Percentiles rank a stretch among this genome's conserved stretches.
Conservation (phyloP, 2,329 filamentous ascomycete species). For the Aspergillus luchuensis region DNA sequence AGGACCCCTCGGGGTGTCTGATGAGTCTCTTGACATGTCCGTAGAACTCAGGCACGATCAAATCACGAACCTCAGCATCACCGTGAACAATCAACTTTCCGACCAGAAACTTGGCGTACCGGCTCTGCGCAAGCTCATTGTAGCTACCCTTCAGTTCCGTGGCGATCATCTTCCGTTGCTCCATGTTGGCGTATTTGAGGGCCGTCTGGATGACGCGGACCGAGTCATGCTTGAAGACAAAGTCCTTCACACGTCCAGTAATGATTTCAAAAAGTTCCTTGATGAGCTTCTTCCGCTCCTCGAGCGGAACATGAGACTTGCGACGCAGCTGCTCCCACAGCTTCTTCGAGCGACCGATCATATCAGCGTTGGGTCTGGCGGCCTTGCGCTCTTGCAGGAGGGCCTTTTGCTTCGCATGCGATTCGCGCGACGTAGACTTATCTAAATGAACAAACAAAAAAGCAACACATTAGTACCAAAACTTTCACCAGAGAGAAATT, state of each 20-base stretch:
- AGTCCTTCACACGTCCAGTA: slow-evolving; percentile 87
- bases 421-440: slow-evolving; percentile 75
- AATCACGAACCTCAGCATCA: slow-evolving; percentile 79
- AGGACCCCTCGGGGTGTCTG: slow-evolving; percentile 92
- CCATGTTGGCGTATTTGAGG: slow-evolving; percentile 87
- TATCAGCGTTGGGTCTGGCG: slow-evolving; percentile 88
- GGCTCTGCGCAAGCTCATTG: slow-evolving; percentile 82
- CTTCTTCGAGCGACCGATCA: slow-evolving; percentile 87
- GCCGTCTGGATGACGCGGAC: slow-evolving; percentile 96
- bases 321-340: slow-evolving; percentile 91
- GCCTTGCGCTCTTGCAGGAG: slow-evolving; percentile 86
- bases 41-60: slow-evolving; percentile 93
- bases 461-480: slow-evolving; percentile 13
- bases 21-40: slow-evolving; percentile 90
- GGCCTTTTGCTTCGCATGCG: slow-evolving; percentile 90
- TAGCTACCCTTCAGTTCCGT: slow-evolving; percentile 84
- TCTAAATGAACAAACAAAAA: slow-evolving; percentile 43
- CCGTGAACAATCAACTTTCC: slow-evolving; percentile 94
- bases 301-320: slow-evolving; percentile 89
- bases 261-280: slow-evolving; percentile 89
- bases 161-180: slow-evolving; percentile 84
- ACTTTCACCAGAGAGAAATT: slow-evolving; percentile 19
- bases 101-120: slow-evolving; percentile 96
- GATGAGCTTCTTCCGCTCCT: slow-evolving; percentile 84
- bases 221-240: slow-evolving; percentile 97